phyloP scores from a whole-genome alignment of 1,139 yeast species.

The Protomyces lactucae-debilis region DNA sequence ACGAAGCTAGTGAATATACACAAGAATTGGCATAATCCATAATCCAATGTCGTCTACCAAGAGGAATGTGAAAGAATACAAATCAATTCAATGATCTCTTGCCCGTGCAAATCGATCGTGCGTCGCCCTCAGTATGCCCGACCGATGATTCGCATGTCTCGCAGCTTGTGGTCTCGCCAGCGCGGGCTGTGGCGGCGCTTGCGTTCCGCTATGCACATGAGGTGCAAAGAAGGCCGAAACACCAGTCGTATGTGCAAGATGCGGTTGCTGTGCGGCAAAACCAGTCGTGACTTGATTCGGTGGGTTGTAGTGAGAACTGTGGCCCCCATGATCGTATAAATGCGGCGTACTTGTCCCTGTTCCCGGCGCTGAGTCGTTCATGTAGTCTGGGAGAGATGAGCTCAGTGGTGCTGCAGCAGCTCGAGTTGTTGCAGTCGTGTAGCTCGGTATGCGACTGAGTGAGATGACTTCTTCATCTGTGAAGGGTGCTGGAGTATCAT shows the following conservation, averaged over 20 bases:
- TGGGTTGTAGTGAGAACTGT: background rate
- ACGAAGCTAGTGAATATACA: too few relatives aligned
- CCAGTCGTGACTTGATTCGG: background rate
- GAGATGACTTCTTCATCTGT: conserved; percentile 14
- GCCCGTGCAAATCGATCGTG: conserved; percentile 24
- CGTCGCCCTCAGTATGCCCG: conserved; percentile 19
- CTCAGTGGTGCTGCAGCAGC: conserved; percentile 22
- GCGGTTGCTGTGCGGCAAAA: background rate
- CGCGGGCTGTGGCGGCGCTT: background rate
- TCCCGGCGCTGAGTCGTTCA: background rate
- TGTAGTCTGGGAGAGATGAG: conserved; percentile 16
- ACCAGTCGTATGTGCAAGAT: background rate
- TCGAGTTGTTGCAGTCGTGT: conserved; percentile 22
- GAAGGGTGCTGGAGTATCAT: conserved; percentile 13
- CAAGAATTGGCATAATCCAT: too few relatives aligned
- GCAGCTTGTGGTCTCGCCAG: conserved; percentile 21
- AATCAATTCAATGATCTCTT: conserved; percentile 2
- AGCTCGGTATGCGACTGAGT: conserved; percentile 13
- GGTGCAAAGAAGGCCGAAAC: background rate
- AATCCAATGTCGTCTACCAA: too few relatives aligned
- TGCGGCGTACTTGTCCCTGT: conserved; percentile 20
- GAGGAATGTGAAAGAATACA: too few relatives aligned
- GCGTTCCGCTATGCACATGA: background rate
- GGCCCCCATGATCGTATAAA: background rate
- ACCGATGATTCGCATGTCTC: conserved; percentile 14